These are phyloP conservation scores for Candida nonsorbophila DNA, from an alignment of 805 yeast genomes.

Conservation along the genomic window DNA sequence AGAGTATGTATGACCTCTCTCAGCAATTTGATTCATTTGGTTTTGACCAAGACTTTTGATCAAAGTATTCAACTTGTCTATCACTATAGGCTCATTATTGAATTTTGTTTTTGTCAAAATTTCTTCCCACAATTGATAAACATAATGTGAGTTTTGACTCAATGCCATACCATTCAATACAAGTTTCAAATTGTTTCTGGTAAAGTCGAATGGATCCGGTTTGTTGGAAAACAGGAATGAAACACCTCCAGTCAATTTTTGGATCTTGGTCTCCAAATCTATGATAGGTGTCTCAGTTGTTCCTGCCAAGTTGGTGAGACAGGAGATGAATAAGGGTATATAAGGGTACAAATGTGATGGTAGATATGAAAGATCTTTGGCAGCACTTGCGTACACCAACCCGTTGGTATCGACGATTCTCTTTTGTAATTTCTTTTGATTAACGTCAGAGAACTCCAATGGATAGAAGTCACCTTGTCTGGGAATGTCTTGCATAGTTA, in stretches of 20 bases:
- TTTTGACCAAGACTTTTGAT: slow-evolving; percentile 73
- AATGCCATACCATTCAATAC: slow-evolving; percentile 65
- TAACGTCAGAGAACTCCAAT: slow-evolving; percentile 20
- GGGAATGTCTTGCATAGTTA: slow-evolving; percentile 69
- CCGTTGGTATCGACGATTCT: slow-evolving; percentile 75
- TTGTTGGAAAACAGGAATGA: slow-evolving; percentile 54
- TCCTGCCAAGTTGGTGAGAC: slow-evolving; percentile 80
- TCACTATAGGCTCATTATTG: slow-evolving; percentile 32
- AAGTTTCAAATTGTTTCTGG: slow-evolving; percentile 48
- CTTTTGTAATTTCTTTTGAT: slow-evolving; percentile 32
- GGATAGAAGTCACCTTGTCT: slow-evolving; percentile 40
- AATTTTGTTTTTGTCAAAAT: slow-evolving; percentile 68
- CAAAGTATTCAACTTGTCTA: slow-evolving; percentile 66
- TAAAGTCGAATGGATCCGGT: slow-evolving; percentile 47
- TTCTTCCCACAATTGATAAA: slow-evolving; percentile 65
- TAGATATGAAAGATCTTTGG: slow-evolving; percentile 52
- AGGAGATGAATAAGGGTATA: slow-evolving; percentile 71
- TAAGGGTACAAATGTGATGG: slow-evolving; percentile 63
- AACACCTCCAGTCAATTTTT: slow-evolving; percentile 80
- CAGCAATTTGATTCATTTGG: slow-evolving; percentile 74
- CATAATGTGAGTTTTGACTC: slow-evolving; percentile 52
- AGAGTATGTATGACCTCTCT: slow-evolving; percentile 85
- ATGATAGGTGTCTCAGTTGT: slow-evolving; percentile 67
- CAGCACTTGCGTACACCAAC: slow-evolving; percentile 67
- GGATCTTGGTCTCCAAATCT: slow-evolving; percentile 79